Evolutionary conservation across 2,329 filamentous ascomycete species (phyloP).

Genomic region (Aspergillus sp.): DNA sequence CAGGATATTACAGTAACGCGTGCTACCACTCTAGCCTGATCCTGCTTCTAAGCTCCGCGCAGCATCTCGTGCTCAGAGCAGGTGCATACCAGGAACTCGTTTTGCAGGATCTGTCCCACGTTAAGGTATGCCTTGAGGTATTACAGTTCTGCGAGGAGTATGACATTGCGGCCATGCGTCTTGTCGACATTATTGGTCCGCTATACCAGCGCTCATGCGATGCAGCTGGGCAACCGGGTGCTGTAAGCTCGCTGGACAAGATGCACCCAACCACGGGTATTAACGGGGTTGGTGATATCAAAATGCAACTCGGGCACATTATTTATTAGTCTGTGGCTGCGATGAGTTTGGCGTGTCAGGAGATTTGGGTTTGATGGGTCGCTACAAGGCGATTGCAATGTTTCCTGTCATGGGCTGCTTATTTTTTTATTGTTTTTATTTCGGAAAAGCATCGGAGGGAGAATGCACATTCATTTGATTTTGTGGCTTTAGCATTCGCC

Average conservation of each 20-base stretch:
- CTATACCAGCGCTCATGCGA: background rate
- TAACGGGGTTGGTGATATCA: background rate
- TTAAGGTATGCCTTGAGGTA: background rate
- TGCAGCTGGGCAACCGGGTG: background rate
- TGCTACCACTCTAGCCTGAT: background rate
- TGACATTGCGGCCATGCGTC: constrained; percentile 1
- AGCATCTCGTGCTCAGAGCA: background rate
- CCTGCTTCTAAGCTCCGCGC: background rate
- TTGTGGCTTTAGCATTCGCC: no score
- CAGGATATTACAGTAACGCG: background rate
- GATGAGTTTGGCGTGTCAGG: background rate
- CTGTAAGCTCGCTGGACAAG: no score
- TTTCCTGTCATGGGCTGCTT: no score
- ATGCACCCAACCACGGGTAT: no score
- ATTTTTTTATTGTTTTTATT: no score
- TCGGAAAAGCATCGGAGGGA: no score
- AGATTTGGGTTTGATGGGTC: background rate
- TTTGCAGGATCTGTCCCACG: background rate
- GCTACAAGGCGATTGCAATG: no score
- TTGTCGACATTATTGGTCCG: background rate
- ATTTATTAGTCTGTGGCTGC: background rate
- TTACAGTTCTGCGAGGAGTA: background rate
- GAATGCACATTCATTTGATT: no score
- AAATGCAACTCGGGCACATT: background rate
- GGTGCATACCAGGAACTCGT: background rate